Conservation (phyloP, 2,329 filamentous ascomycete genomes). For the Tolypocladium guangdongense region DNA sequence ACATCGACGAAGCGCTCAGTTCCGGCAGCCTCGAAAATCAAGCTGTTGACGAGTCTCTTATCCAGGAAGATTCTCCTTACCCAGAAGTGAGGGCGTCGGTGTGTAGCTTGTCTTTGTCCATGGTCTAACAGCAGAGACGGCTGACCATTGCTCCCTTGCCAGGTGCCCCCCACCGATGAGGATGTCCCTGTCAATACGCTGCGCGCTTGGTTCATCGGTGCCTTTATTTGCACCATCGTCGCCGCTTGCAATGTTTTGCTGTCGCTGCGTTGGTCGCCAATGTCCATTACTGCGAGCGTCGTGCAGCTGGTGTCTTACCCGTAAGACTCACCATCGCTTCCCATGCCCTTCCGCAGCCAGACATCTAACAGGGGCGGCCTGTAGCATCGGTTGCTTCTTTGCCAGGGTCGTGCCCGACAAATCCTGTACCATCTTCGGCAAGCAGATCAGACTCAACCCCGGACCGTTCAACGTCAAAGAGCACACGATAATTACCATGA, state of each 20-base stretch:
- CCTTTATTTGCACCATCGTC: conserved; percentile 45
- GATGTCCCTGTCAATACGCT: conserved; percentile 45
- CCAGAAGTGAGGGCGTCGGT: conserved; percentile 15
- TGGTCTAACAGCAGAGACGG: background rate
- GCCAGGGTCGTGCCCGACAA: conserved; percentile 28
- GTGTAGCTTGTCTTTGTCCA: background rate
- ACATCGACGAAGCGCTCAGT: conserved; percentile 34
- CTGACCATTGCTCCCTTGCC: background rate
- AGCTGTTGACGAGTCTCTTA: conserved; percentile 31
- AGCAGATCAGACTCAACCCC: conserved; percentile 31
- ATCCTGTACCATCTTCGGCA: conserved; percentile 29
- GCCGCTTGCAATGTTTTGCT: conserved; percentile 47
- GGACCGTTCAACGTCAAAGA: conserved; percentile 26
- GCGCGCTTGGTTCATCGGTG: conserved; percentile 47
- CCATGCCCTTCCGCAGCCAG: background rate
- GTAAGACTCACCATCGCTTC: conserved; percentile 4
- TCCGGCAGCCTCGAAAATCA: conserved; percentile 33
- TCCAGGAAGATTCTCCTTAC: conserved; percentile 40
- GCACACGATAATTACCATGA: conserved; percentile 35
- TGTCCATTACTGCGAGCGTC: conserved; percentile 41
- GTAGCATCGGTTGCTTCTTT: conserved; percentile 27
- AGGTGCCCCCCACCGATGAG: conserved; percentile 32
- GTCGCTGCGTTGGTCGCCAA: conserved; percentile 34
- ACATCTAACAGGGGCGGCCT: background rate
- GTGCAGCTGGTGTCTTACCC: conserved; percentile 45